phyloP scores from a whole-genome alignment of 805 yeast species.

The Candida odintsovae region DNA sequence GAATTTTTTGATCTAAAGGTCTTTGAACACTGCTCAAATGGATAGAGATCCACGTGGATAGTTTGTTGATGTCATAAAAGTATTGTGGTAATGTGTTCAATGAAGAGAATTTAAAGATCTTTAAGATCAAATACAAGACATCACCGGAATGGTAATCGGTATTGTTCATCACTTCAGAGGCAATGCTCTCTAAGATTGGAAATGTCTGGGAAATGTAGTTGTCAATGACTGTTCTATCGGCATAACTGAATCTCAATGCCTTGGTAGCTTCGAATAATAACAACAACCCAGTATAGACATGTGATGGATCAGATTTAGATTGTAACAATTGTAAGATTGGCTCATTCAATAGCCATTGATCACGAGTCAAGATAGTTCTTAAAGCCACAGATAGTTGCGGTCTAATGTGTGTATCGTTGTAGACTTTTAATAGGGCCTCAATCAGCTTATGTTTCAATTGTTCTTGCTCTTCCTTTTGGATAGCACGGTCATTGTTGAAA shows the following conservation, averaged over 20 bases:
- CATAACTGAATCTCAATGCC: constrained; percentile 50
- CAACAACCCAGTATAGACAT: constrained; percentile 48
- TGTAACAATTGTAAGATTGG: constrained; percentile 31
- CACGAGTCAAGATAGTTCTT: constrained; percentile 44
- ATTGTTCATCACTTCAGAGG: constrained; percentile 31
- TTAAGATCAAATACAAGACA: constrained; percentile 56
- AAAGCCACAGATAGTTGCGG: constrained; percentile 56
- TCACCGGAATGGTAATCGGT: constrained; percentile 32
- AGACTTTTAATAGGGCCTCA: constrained; percentile 41
- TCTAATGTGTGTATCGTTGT: constrained; percentile 37
- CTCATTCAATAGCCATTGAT: constrained; percentile 28
- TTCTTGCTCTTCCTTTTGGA: constrained; percentile 44
- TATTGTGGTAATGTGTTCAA: constrained; percentile 54
- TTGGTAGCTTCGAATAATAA: constrained; percentile 50
- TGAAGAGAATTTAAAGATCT: constrained; percentile 59
- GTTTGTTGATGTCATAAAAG: constrained; percentile 31
- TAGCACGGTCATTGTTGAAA: constrained; percentile 23
- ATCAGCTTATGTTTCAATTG: constrained; percentile 49
- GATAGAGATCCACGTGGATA: constrained; percentile 58
- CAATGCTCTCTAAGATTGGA: constrained; percentile 52
- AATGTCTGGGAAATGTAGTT: constrained; percentile 41
- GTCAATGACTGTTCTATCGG: constrained; percentile 44
- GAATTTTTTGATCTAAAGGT: constrained; percentile 46
- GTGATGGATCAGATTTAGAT: constrained; percentile 30
- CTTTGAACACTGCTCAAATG: constrained; percentile 56